Evolutionary conservation across 2,329 filamentous ascomycete genomes (phyloP).

Genomic region (Aspergillus aculeatinus): DNA sequence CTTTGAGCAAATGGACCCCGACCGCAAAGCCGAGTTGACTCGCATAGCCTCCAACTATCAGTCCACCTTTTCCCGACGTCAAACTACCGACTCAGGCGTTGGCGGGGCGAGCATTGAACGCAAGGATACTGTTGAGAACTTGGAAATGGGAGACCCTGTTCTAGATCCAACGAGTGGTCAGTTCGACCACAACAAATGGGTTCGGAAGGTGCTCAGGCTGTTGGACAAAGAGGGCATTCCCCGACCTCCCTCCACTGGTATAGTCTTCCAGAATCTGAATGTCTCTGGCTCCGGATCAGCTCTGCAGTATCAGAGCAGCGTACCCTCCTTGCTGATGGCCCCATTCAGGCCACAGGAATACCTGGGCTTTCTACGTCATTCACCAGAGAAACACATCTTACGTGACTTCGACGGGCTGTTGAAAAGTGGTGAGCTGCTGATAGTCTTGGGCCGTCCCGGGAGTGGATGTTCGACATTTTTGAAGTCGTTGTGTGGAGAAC

Average conservation of each 20-base stretch:
- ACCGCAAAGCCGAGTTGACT: constrained; percentile 26
- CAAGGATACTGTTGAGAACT: constrained; percentile 37
- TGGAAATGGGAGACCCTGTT: constrained; percentile 48
- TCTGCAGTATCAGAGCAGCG: constrained; percentile 67
- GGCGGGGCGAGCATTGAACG: constrained; percentile 24
- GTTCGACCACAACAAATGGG: constrained; percentile 57
- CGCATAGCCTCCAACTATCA: constrained; percentile 33
- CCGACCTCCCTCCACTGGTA: constrained; percentile 54
- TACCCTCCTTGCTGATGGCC: constrained; percentile 58
- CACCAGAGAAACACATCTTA: constrained; percentile 56
- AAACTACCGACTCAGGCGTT: constrained; percentile 16
- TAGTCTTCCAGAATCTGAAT: constrained; percentile 64
- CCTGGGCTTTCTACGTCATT: constrained; percentile 46
- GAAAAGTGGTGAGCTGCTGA: constrained; percentile 49
- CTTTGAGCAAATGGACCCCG: constrained; percentile 29
- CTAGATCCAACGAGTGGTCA: constrained; percentile 53
- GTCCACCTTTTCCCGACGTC: constrained; percentile 29
- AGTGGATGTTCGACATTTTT: constrained; percentile 73
- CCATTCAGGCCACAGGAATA: constrained; percentile 60
- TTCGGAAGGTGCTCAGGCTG: constrained; percentile 49
- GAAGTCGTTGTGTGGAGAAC: constrained; percentile 79
- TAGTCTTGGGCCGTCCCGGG: constrained; percentile 43
- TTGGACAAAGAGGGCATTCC: constrained; percentile 58
- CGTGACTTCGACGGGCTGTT: constrained; percentile 55
- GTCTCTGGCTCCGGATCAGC: constrained; percentile 67